These are phyloP conservation scores for Starmerella davenportii DNA, from an alignment of 805 yeast genomes.

Conservation along the genomic window DNA sequence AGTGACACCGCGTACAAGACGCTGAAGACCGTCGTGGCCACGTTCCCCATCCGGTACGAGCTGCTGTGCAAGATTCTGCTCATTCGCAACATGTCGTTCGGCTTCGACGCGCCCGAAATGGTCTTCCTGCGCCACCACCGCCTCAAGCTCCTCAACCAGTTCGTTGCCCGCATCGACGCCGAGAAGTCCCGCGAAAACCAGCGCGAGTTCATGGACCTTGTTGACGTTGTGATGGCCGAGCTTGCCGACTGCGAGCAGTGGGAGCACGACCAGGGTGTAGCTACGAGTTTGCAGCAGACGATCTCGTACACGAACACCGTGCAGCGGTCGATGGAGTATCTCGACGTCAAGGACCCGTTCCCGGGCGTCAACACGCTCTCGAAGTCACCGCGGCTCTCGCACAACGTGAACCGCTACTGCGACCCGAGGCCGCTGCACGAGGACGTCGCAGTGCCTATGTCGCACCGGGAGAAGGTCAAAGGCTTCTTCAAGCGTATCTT, in stretches of 20 bases:
- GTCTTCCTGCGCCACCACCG: constrained; percentile 10
- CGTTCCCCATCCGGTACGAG: constrained; percentile 7
- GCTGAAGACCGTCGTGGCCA: constrained; percentile 6
- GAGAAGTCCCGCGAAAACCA: background rate
- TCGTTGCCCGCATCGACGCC: constrained; percentile 9
- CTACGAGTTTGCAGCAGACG: background rate
- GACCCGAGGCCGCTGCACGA: background rate
- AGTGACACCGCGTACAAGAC: constrained; percentile 10
- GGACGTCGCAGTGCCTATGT: background rate
- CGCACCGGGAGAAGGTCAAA: background rate
- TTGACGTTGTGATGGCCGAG: constrained; percentile 7
- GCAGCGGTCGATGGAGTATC: background rate
- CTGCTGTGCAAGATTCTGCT: constrained; percentile 12
- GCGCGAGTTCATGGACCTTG: background rate
- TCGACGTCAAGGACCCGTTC: background rate
- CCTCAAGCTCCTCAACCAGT: constrained; percentile 6
- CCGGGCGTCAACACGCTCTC: background rate
- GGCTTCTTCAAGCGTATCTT: background rate
- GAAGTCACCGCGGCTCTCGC: background rate
- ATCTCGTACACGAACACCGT: background rate
- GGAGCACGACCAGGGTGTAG: constrained; percentile 3
- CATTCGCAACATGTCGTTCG: constrained; percentile 7
- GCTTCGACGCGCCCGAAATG: constrained; percentile 4
- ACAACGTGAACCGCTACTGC: background rate
- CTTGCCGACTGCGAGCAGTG: constrained; percentile 3